Evolutionary conservation across 495 filamentous ascomycete species (phyloP).

Genomic region (Parachaetomium inaequale): DNA sequence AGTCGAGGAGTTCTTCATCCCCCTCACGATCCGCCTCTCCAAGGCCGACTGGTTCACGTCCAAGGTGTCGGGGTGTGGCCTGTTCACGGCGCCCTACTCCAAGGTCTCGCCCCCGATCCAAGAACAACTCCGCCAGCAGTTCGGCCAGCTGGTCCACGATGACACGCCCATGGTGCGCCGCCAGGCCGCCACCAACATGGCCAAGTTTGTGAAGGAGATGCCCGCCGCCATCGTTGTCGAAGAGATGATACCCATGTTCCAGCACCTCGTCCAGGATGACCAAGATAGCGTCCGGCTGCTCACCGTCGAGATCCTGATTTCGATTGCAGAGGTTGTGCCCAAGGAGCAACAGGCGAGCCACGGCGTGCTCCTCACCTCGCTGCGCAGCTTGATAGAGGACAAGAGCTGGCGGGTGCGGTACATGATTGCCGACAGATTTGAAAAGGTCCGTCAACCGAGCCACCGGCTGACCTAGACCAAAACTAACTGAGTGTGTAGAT

Average conservation of each 20-base stretch:
- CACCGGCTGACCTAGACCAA: not conserved
- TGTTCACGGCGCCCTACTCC: slow-evolving; percentile 87
- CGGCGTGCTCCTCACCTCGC: slow-evolving; percentile 81
- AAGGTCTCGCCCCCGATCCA: slow-evolving; percentile 82
- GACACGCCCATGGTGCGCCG: slow-evolving; percentile 98
- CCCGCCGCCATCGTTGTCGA: slow-evolving; percentile 83
- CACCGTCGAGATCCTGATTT: slow-evolving; percentile 93
- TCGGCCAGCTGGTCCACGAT: slow-evolving; percentile 88
- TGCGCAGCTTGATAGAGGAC: slow-evolving; percentile 92
- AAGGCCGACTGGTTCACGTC: slow-evolving; percentile 99
- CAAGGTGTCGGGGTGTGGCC: slow-evolving; percentile 94
- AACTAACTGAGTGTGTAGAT: slow-evolving; percentile 54
- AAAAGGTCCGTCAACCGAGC: slow-evolving; percentile 63
- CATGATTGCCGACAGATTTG: slow-evolving; percentile 98
- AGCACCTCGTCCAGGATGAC: slow-evolving; percentile 91
- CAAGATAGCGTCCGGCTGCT: slow-evolving; percentile 95
- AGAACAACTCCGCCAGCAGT: slow-evolving; percentile 84
- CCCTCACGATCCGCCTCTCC: slow-evolving; percentile 86
- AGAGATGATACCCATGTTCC: slow-evolving; percentile 98
- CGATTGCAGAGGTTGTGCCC: slow-evolving; percentile 93
- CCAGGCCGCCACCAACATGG: slow-evolving; percentile 91
- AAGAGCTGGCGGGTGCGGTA: slow-evolving; percentile 99
- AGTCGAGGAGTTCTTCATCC: slow-evolving; percentile 94
- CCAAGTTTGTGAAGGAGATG: slow-evolving; percentile 98
- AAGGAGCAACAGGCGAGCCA: slow-evolving; percentile 98